Evolutionary conservation across 768 basidiomycete genomes (phyloP), one percentile per base, ranked within the genome.

Genomic region (Sarcomyxa edulis): DNA sequence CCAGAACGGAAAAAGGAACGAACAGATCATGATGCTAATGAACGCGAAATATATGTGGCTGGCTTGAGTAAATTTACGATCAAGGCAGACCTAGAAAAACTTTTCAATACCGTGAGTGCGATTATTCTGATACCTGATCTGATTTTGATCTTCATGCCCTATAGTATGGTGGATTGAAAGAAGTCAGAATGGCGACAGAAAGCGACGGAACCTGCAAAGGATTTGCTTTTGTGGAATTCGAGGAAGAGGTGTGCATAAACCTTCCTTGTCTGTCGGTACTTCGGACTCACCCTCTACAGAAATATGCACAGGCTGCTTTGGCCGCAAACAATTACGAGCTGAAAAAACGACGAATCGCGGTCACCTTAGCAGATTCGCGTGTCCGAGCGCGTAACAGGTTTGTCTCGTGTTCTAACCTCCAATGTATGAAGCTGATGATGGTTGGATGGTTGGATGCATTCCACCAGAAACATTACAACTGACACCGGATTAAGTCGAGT

Each of bases 201-300:
- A 74, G 83, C 23, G 72, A 76, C 30, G 82, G 81, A 0, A 67
- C 74, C 34, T 71, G 71, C 21, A 92, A 80, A 55, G 94, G 96
- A 1, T 94, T 89, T 53, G 94, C 88, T 0, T 98, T 98, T 51
- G 68, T 98, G 22, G 93, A 97, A 53, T 98, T 88, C 52, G 83
- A 86, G 43, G 70, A 78, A 14, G 82, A 87, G 67, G 94, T 91
- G 43, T 32, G 71, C n/a, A n/a, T 51, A 3, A 10, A 22, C 4
- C 21, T 5, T 4, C 35, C 9, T 16, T n/a, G n/a, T n/a, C n/a
- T n/a, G 5, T 42, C 27, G 27, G 14, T 15, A 15, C 16, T 14
- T 16, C 22, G 8, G 20, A 24, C 9, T 25, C 24, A 14, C 15
- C 7, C 18, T 21, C 23, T 49, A 14, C 46, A 92, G 89, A 69